Percentiles rank a stretch among this genome's conserved stretches.
Conservation (phyloP, 352 stramenopile species). For the Phytophthora europaea region DNA sequence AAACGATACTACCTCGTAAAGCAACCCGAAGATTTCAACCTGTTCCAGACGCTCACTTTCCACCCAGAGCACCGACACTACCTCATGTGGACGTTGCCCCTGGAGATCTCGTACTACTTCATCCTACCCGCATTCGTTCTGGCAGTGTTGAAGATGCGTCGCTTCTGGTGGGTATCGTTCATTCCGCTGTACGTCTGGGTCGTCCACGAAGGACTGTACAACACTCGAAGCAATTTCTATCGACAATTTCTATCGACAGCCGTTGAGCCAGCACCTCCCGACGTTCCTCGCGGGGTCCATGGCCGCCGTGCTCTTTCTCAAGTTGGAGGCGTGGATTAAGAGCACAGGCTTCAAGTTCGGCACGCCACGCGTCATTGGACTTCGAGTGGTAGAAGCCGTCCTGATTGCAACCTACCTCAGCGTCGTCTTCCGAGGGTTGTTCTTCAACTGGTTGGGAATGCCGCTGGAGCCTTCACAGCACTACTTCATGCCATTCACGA, state of each 20-base stretch:
- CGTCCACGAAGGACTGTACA: slow-evolving; percentile 19
- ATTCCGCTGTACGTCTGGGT: slow-evolving; percentile 16
- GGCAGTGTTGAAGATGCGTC: slow-evolving; percentile 4
- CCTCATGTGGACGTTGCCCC: slow-evolving; percentile 20
- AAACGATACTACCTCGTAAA: slow-evolving; percentile 14
- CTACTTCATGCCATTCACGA: slow-evolving; percentile 12
- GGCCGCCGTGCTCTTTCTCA: slow-evolving; percentile 20
- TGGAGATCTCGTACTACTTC: slow-evolving; percentile 32
- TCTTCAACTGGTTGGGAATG: too few relatives aligned
- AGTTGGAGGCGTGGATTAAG: slow-evolving; percentile 19
- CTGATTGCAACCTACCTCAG: slow-evolving; percentile 18
- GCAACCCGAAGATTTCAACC: slow-evolving; percentile 7
- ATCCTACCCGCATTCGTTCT: slow-evolving; percentile 18
- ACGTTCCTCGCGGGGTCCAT: slow-evolving; percentile 15
- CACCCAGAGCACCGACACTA: slow-evolving; percentile 16
- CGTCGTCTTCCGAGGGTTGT: not conserved
- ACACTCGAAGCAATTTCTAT: slow-evolving; percentile 12
- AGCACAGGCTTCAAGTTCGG: slow-evolving; percentile 8
- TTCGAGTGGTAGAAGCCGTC: slow-evolving; percentile 16
- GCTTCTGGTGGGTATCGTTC: slow-evolving; percentile 17
- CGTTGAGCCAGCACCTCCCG: slow-evolving; percentile 5
- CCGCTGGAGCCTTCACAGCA: not conserved
- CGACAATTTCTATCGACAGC: slow-evolving; percentile 6
- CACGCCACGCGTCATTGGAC: slow-evolving; percentile 5
- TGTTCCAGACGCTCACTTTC: slow-evolving; percentile 17